Evolutionary conservation across 2,329 filamentous ascomycete genomes (phyloP), one percentile per base, ranked within the genome.

Genomic region (Geosmithia putterillii): DNA sequence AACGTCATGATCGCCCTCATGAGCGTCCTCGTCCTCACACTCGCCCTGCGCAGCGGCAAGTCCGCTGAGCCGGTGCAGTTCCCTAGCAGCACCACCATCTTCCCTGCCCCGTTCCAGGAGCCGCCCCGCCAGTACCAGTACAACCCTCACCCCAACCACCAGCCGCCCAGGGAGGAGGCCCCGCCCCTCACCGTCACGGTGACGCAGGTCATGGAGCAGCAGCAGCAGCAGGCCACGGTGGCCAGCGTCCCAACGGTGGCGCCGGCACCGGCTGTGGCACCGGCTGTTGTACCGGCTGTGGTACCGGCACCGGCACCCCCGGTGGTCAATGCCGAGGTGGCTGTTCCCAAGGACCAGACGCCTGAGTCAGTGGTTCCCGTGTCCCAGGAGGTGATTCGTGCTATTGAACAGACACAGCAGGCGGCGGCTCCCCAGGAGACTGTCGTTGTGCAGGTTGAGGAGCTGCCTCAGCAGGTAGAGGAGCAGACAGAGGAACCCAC

Each of bases 1-100:
- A 81, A 81, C 44, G 54, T 80, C 9, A 59, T 68, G n/a, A 80
- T 81, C 21, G 61, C 65, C 5, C 52, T 74, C 0, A 59, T 82
- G 42, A 69, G 71, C 44, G 45, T 73, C 2, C 54, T 81, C n/a
- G 66, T 78, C 2, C 50, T 78, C 14, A 44, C 75, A 22, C 60
- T 80, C 9, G 70, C 73, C 1, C 42, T 71, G 12, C 49, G 60
- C 41, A 46, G 60, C 46, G 46, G 54, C 35, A 46, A 42, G 15
- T 32, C 28, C 6, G 10, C 28, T 3, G 28, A 32, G 6, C 10
- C 28, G 28, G 28, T 32, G 3, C 28, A 32, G 28, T 32, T 32
- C 28, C 28, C 28, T 14, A 32, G 28, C 28, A 32, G 28, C 28
- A 53, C 53, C n/a, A 54, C 53, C 7, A 40, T 19, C 36, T 22